Evolutionary conservation across 805 yeast species (phyloP).

Genomic region (Candida fluviatilis): DNA sequence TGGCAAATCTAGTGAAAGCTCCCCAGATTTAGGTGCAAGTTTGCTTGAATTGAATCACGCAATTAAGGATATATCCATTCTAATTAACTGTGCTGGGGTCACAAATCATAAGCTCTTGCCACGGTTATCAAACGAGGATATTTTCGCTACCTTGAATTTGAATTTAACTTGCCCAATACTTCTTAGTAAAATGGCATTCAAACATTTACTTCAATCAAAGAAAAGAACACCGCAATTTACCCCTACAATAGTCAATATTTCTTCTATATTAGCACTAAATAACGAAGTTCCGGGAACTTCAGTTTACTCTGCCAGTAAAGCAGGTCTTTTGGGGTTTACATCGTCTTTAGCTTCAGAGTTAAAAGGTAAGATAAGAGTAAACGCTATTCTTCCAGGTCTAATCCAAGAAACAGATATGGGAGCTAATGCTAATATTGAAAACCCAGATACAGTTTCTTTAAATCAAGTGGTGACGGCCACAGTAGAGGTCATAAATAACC

Average conservation of each 20-base stretch:
- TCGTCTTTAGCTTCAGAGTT: constrained; percentile 57
- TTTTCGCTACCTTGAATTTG: constrained; percentile 44
- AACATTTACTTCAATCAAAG: constrained; percentile 43
- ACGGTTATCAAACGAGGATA: constrained; percentile 35
- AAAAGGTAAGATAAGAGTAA: constrained; percentile 53
- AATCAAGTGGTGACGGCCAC: constrained; percentile 24
- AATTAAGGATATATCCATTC: constrained; percentile 37
- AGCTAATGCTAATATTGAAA: constrained; percentile 17
- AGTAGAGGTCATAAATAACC: constrained; percentile 18
- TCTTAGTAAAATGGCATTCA: constrained; percentile 48
- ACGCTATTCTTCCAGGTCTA: constrained; percentile 66
- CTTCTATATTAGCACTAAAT: constrained; percentile 56
- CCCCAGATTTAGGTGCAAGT: no score
- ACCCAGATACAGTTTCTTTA: constrained; percentile 19
- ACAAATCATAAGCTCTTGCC: constrained; percentile 53
- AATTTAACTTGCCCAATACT: constrained; percentile 63
- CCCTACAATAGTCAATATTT: constrained; percentile 53
- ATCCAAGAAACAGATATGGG: constrained; percentile 68
- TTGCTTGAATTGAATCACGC: constrained; percentile 17
- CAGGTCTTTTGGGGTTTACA: constrained; percentile 64
- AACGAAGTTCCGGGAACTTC: constrained; percentile 49
- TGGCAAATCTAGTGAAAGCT: not conserved
- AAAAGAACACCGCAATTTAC: constrained; percentile 7
- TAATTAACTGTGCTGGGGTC: constrained; percentile 66
- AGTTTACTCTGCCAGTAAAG: constrained; percentile 67